Evolutionary conservation across 2,329 filamentous ascomycete species (phyloP).

Genomic region (Fusarium sublunatum): DNA sequence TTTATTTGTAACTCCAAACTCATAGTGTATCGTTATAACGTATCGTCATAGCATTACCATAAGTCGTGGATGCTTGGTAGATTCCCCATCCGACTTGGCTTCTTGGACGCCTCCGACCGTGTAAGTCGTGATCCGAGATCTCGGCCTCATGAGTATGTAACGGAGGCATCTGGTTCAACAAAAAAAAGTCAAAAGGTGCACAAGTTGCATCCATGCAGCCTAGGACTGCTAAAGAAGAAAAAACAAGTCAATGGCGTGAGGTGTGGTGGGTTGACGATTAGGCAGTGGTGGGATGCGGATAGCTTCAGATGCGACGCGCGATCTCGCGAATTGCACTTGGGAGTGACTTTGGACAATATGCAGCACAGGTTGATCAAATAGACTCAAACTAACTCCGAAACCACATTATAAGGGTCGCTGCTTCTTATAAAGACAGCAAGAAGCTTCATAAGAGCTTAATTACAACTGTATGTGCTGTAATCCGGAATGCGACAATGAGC

Average conservation of each 20-base stretch:
- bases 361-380: constrained; percentile 17
- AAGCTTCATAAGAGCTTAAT: constrained; percentile 17
- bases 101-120: constrained; percentile 43
- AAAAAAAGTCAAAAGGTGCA: constrained; percentile 36
- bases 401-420: constrained; percentile 23
- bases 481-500: constrained; percentile 50
- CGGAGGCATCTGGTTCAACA: constrained; percentile 1
- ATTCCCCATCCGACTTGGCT: constrained; percentile 12
- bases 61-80: background rate
- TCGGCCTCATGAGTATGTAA: constrained; percentile 7
- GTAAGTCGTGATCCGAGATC: constrained; percentile 43
- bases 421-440: constrained; percentile 24
- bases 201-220: constrained; percentile 5
- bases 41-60: background rate
- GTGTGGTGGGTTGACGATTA: constrained; percentile 36
- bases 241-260: constrained; percentile 22
- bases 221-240: background rate
- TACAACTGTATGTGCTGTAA: constrained; percentile 38
- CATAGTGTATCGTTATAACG: too few relatives aligned
- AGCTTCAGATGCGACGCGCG: constrained; percentile 49
- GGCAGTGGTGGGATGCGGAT: constrained; percentile 47
- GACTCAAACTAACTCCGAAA: constrained; percentile 24
- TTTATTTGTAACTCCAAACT: too few relatives aligned
- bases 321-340: constrained; percentile 27
- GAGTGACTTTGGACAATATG: constrained; percentile 48